A percentile compares a stretch with the other conserved stretches of the same genome.
These are phyloP conservation scores for Pulveroboletus sp. DNA, from an alignment of 768 basidiomycete genomes.

Conservation along the genomic window DNA sequence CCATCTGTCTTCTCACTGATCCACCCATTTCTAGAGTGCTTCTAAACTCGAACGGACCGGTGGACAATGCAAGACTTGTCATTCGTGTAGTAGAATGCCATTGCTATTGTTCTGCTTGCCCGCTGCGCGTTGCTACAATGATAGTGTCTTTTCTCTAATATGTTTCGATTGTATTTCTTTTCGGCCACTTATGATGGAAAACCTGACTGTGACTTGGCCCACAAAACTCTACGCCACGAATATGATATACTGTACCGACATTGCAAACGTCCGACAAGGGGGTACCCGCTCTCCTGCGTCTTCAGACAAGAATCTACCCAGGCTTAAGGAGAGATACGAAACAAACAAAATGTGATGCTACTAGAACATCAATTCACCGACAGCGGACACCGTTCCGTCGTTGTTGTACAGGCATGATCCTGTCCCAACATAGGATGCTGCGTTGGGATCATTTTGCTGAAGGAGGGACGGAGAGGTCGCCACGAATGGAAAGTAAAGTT, in stretches of 20 bases:
- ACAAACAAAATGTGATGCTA: too few species aligned
- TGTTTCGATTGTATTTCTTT: slow-evolving; percentile 19
- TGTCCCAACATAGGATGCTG: slow-evolving; percentile 19
- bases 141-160: slow-evolving; percentile 16
- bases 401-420: slow-evolving; percentile 32
- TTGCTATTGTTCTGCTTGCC: slow-evolving; percentile 12
- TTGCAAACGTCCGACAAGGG: background rate
- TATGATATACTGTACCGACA: too few species aligned
- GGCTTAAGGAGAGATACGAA: too few species aligned
- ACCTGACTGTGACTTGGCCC: background rate
- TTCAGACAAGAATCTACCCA: too few species aligned
- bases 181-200: background rate
- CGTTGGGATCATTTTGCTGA: slow-evolving; percentile 15
- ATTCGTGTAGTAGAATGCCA: slow-evolving; percentile 25
- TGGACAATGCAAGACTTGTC: slow-evolving; percentile 21
- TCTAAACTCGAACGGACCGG: slow-evolving; percentile 18
- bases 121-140: slow-evolving; percentile 12
- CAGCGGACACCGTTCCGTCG: slow-evolving; percentile 19
- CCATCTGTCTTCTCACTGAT: background rate
- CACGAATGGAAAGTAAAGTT: slow-evolving; percentile 36
- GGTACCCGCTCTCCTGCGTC: background rate
- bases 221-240: too few species aligned
- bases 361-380: slow-evolving; percentile 22
- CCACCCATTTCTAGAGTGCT: slow-evolving; percentile 17
- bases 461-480: slow-evolving; percentile 28